Conservation (phyloP, 2,329 filamentous ascomycete species). For the Cercospora canescens region DNA sequence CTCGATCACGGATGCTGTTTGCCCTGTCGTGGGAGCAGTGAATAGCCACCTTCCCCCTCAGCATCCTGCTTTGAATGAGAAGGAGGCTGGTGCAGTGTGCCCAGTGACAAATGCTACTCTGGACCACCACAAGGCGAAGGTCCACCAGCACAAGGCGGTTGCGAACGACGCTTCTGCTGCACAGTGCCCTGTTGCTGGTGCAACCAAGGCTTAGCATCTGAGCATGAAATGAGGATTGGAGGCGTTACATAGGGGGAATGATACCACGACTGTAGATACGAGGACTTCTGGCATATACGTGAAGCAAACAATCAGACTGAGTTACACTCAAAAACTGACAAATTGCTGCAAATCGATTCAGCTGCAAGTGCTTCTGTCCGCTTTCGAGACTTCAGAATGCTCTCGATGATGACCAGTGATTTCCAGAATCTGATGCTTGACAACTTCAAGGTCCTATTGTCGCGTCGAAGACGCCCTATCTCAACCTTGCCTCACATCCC, state of each 20-base stretch:
- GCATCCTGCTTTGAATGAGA: slow-evolving; percentile 42
- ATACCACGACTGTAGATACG: not conserved
- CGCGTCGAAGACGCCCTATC: no score
- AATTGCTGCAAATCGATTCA: no score
- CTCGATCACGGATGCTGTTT: slow-evolving; percentile 45
- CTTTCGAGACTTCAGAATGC: no score
- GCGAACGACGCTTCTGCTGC: slow-evolving; percentile 37
- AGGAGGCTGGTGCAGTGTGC: slow-evolving; percentile 41
- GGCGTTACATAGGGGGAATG: slow-evolving; percentile 1
- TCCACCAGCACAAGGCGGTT: slow-evolving; percentile 43
- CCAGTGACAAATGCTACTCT: slow-evolving; percentile 48
- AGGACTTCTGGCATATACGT: not conserved
- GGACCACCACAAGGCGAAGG: slow-evolving; percentile 46
- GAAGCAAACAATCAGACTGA: not conserved
- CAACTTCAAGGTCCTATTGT: no score
- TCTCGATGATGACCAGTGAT: no score
- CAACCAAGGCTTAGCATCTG: not conserved
- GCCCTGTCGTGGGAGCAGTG: slow-evolving; percentile 47
- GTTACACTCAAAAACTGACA: no score
- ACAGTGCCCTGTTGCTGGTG: slow-evolving; percentile 46
- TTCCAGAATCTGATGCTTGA: no score
- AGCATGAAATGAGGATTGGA: not conserved
- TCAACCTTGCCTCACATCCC: no score
- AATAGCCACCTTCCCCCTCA: slow-evolving; percentile 42
- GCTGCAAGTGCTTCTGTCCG: no score